phyloP scores from a whole-genome alignment of 306 rosid genomes.

The Cotoneaster glaucophyllus region DNA sequence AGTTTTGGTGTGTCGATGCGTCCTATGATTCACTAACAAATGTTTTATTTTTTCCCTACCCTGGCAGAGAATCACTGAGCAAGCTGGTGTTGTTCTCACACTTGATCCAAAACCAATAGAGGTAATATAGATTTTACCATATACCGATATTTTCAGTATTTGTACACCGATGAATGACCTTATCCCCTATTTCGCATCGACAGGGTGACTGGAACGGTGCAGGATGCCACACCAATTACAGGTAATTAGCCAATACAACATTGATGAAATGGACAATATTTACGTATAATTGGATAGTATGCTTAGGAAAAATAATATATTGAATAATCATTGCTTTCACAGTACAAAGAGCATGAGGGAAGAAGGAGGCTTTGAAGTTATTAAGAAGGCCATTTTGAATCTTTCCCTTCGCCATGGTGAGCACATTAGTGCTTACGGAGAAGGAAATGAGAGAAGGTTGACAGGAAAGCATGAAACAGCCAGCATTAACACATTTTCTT shows the following conservation, averaged over 20 bases:
- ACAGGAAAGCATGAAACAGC: constrained; percentile 99
- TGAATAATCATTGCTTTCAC: constrained; percentile 18
- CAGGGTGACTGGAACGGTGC: constrained; percentile 99
- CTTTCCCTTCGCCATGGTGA: constrained; percentile 87
- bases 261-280: neutral
- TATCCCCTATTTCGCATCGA: constrained; percentile 11
- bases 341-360: constrained; percentile 99
- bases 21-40: neutral
- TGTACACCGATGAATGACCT: neutral
- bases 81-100: constrained; percentile 91
- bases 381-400: constrained; percentile 92
- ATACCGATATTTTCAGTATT: neutral
- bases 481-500: constrained; percentile 71
- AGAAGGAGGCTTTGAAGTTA: constrained; percentile 83
- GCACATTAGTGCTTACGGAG: constrained; percentile 92
- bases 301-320: neutral
- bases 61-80: constrained; percentile 93
- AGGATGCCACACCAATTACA: constrained; percentile 96
- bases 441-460: constrained; percentile 97
- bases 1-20: neutral
- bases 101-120: constrained; percentile 98
- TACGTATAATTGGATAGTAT: neutral
- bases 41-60: constrained; percentile 4
- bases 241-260: constrained; percentile 36
- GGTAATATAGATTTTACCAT: constrained; percentile 34